Evolutionary conservation across 305 asterid genomes (phyloP).

Genomic region (Coffea humblotiana): DNA sequence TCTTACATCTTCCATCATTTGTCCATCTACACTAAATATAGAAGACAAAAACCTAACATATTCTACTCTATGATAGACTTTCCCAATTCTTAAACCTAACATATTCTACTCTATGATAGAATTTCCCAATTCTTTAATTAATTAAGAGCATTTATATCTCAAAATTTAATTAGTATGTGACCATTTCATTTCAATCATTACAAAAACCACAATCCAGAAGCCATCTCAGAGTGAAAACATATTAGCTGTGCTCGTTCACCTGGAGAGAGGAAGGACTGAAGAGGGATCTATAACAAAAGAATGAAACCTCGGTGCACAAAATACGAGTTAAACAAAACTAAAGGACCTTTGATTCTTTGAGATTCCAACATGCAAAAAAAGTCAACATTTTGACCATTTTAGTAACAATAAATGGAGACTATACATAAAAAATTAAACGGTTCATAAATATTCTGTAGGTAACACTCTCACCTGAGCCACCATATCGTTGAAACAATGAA

Average conservation of each 20-base stretch:
- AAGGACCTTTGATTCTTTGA: background rate
- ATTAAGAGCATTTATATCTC: background rate
- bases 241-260: background rate
- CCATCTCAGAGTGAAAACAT: background rate
- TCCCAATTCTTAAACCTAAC: background rate
- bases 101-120: background rate
- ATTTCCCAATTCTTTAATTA: background rate
- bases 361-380: no score
- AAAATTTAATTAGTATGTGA: background rate
- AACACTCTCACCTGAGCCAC: background rate
- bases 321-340: background rate
- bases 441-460: background rate
- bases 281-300: no score
- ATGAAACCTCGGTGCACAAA: no score
- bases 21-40: background rate
- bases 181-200: background rate
- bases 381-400: background rate
- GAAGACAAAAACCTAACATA: no score
- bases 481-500: background rate
- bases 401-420: background rate
- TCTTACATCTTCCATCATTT: background rate
- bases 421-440: background rate
- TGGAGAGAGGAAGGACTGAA: no score
- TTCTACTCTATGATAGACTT: background rate
- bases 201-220: background rate